Evolutionary conservation across 1,139 yeast species (phyloP).

Genomic region (Hemisphaericaspora xylanilytica): DNA sequence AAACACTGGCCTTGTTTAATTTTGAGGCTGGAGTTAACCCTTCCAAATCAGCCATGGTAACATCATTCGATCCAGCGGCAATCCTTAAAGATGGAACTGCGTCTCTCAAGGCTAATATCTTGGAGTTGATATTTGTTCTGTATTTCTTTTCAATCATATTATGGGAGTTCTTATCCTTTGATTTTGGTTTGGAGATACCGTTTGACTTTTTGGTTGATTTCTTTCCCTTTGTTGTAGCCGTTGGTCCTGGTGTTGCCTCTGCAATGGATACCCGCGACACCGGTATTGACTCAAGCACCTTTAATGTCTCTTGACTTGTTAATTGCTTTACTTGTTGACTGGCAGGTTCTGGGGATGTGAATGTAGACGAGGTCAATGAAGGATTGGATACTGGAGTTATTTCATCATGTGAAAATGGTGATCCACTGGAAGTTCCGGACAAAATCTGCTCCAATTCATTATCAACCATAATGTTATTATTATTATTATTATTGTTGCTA

Average conservation of each 20-base stretch:
- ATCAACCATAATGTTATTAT: conserved; percentile 1
- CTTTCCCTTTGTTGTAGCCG: conserved; percentile 3
- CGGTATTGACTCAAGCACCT: neutral
- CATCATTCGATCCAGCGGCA: conserved; percentile 40
- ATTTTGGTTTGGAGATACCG: conserved; percentile 33
- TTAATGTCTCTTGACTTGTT: neutral
- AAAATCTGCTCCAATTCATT: conserved; percentile 6
- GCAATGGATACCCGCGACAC: no score
- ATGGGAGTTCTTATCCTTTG: conserved; percentile 66
- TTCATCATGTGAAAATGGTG: conserved; percentile 11
- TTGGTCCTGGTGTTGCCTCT: no score
- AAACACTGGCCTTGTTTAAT: conserved; percentile 83
- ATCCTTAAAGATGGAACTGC: conserved; percentile 68
- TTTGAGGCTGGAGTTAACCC: conserved; percentile 87
- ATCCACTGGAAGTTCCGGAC: conserved; percentile 6
- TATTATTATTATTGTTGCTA: conserved; percentile 2
- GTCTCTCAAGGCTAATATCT: conserved; percentile 67
- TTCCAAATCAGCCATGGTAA: conserved; percentile 56
- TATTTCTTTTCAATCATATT: conserved; percentile 79
- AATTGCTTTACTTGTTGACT: conserved; percentile 6
- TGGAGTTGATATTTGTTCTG: conserved; percentile 72
- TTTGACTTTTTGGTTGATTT: conserved; percentile 9
- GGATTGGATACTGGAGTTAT: conserved; percentile 28
- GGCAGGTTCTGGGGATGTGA: conserved; percentile 31
- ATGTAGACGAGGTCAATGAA: conserved; percentile 26